Conservation (phyloP, 2,329 filamentous ascomycete genomes). For the Hypoxylon rubiginosum region DNA sequence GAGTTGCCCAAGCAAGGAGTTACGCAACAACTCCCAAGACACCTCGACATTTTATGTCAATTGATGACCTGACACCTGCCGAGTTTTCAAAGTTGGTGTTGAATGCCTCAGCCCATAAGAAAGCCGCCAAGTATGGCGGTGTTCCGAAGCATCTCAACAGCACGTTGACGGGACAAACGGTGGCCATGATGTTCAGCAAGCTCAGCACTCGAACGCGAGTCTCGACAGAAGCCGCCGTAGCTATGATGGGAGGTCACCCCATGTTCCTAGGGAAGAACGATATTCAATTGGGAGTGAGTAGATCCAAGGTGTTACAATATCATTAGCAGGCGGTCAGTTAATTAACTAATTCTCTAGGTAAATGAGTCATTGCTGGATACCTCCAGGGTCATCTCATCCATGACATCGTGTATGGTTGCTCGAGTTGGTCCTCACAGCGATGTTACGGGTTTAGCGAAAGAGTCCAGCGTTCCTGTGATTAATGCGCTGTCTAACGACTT, state of each 20-base stretch:
- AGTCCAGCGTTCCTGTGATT: conserved; percentile 84
- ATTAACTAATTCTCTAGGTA: conserved; percentile 62
- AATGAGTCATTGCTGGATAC: conserved; percentile 98
- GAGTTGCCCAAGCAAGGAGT: conserved; percentile 56
- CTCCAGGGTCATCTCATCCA: conserved; percentile 91
- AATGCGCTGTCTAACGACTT: conserved; percentile 91
- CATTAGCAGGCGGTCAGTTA: conserved; percentile 23
- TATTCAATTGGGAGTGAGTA: conserved; percentile 88
- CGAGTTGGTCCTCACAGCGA: conserved; percentile 84
- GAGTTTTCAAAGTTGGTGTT: conserved; percentile 87
- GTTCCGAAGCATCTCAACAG: conserved; percentile 70
- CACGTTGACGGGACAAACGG: conserved; percentile 79
- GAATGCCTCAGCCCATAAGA: conserved; percentile 84
- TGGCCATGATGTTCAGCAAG: conserved; percentile 98
- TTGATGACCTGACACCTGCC: conserved; percentile 82
- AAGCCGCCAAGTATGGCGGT: conserved; percentile 78
- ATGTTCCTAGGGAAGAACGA: conserved; percentile 98
- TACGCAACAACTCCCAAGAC: conserved; percentile 54
- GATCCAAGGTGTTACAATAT: neutral
- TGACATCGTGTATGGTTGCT: conserved; percentile 86
- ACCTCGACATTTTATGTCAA: conserved; percentile 91
- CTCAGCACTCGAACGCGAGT: conserved; percentile 93
- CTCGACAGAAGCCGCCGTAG: conserved; percentile 91
- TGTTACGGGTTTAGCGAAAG: conserved; percentile 75
- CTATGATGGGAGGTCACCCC: conserved; percentile 89